phyloP scores from a whole-genome alignment of 768 basidiomycete genomes.

The Pisolithus tinctorius region DNA sequence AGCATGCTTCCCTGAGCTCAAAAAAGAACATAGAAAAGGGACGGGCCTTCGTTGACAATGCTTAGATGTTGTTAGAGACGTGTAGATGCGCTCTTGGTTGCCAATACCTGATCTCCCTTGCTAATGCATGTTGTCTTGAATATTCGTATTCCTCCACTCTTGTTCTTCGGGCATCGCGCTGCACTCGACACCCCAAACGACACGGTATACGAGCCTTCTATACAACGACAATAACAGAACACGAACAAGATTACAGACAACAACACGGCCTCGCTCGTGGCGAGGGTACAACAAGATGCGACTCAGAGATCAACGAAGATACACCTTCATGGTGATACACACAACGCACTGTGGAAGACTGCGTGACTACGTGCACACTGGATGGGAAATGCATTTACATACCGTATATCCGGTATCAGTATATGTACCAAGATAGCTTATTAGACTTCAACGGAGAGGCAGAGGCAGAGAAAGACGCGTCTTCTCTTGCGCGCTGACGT shows the following conservation, averaged over 20 bases:
- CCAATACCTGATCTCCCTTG: background rate
- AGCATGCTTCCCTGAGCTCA: constrained; percentile 84
- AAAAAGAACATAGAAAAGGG: constrained; percentile 99
- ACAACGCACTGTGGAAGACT: too few species aligned
- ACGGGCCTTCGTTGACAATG: constrained; percentile 58
- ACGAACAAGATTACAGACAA: too few species aligned
- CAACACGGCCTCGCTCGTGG: too few species aligned
- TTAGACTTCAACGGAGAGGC: background rate
- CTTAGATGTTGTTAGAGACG: constrained; percentile 1
- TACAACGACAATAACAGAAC: too few species aligned
- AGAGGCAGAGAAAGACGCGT: background rate
- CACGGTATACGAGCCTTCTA: too few species aligned
- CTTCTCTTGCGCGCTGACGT: background rate
- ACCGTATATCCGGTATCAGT: background rate
- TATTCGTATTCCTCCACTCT: too few species aligned
- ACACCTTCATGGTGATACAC: background rate
- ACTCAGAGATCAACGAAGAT: background rate
- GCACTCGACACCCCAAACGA: too few species aligned
- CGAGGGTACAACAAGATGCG: too few species aligned
- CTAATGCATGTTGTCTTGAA: background rate
- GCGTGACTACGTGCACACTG: too few species aligned
- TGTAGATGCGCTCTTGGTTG: constrained; percentile 15
- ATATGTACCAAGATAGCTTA: background rate
- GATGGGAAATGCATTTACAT: too few species aligned
- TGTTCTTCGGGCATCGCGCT: too few species aligned